Evolutionary conservation across 495 filamentous ascomycete genomes (phyloP), one percentile per base, ranked within the genome.

Genomic region (Staphylotrichum tortipilum): DNA sequence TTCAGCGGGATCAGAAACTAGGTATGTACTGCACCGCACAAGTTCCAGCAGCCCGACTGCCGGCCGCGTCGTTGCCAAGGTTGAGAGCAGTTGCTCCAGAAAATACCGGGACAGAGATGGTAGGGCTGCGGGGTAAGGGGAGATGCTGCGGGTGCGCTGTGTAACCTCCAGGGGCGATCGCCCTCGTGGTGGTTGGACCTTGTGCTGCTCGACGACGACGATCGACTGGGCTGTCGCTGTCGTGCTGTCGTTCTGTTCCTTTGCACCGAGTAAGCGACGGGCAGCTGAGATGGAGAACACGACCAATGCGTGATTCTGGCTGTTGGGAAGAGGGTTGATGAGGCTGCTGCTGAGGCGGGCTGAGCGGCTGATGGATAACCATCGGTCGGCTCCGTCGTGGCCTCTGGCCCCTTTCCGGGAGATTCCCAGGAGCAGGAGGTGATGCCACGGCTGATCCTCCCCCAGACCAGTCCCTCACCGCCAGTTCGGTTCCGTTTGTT

Each of bases 401-500:
- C n/a, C n/a, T n/a, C 14, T 3, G 12, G 33, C 33, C n/a, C 33
- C 17, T 35, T 35, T 6, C 33, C 33, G n/a, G n/a, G n/a, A n/a
- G n/a, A n/a, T n/a, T n/a, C n/a, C n/a, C n/a, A n/a, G n/a, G n/a
- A n/a, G n/a, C n/a, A n/a, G n/a, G n/a, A n/a, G n/a, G n/a, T n/a
- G n/a, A n/a, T n/a, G n/a, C n/a, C 26, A 5, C 6, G 26, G 26
- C 10, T 10, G 26, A 28, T 28, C 26, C 10, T 28, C 26, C 26
- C 39, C 35, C 30, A 38, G 28, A 17, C 37, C 36, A 37, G 26
- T 6, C n/a, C 35, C 44, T 64, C 61, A 64, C 61, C 61, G 61
- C 59, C 59, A 62, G 62, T 64, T 62, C 37, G 24, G 34, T 19
- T 33, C 41, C 39, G 46, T 58, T 44, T 29, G 33, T 49, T 40